These are phyloP conservation scores for Aphanomyces euteiches DNA, from an alignment of 352 stramenopile genomes.

Conservation along the genomic window DNA sequence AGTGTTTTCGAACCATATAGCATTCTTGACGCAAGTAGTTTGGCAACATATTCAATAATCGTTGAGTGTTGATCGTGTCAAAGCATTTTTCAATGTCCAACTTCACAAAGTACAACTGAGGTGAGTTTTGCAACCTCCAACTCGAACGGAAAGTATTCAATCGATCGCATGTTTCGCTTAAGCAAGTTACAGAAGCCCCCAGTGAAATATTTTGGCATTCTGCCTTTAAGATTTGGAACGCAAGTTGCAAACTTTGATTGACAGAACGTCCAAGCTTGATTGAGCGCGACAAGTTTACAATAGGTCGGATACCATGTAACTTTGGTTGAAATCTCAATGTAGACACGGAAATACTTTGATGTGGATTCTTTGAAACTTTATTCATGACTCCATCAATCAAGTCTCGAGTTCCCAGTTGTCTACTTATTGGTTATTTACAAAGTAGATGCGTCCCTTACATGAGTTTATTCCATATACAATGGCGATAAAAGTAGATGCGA, in stretches of 20 bases:
- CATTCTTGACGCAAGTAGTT: slow-evolving; percentile 60
- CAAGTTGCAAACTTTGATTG: slow-evolving; percentile 54
- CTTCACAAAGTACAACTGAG: slow-evolving; percentile 52
- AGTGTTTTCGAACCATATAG: slow-evolving; percentile 73
- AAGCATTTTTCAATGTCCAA: slow-evolving; percentile 81
- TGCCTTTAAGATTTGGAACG: slow-evolving; percentile 57
- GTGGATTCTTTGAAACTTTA: slow-evolving; percentile 35
- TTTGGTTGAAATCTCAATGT: slow-evolving; percentile 65
- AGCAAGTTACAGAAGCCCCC: slow-evolving; percentile 54
- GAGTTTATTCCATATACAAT: slow-evolving; percentile 62
- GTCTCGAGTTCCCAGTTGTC: neutral
- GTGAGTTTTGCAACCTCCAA: neutral
- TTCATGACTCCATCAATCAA: slow-evolving; percentile 18
- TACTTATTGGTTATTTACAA: slow-evolving; percentile 22
- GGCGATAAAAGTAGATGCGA: slow-evolving; percentile 63
- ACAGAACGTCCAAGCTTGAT: slow-evolving; percentile 37
- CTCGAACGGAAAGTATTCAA: slow-evolving; percentile 45
- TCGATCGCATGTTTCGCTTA: slow-evolving; percentile 61
- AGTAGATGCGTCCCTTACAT: slow-evolving; percentile 32
- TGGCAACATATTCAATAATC: slow-evolving; percentile 63
- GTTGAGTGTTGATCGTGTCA: slow-evolving; percentile 65
- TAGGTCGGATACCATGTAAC: slow-evolving; percentile 53
- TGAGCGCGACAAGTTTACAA: slow-evolving; percentile 66
- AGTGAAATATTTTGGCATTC: slow-evolving; percentile 55
- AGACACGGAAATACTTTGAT: slow-evolving; percentile 39